Evolutionary conservation across 345 rosid species (phyloP).

Genomic region (Litchi chinensis): DNA sequence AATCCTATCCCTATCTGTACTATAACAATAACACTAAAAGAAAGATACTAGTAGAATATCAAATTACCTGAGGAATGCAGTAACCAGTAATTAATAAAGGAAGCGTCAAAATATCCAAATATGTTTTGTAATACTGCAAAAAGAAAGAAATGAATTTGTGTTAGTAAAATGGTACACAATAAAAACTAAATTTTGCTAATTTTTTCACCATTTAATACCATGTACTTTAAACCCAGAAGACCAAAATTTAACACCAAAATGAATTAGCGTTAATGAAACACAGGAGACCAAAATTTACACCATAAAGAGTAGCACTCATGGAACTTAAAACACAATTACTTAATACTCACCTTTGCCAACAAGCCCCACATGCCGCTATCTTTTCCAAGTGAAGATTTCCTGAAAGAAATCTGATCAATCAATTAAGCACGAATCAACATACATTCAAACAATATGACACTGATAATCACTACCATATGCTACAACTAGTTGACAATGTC

Average conservation of each 20-base stretch:
- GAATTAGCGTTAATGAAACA: neutral
- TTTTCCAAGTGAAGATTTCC: slow-evolving; percentile 44
- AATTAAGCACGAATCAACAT: slow-evolving; percentile 10
- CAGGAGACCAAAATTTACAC: slow-evolving; percentile 7
- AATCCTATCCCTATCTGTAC: neutral
- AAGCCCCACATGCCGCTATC: slow-evolving; percentile 38
- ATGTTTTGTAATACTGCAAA: slow-evolving; percentile 64
- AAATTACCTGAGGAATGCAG: slow-evolving; percentile 81
- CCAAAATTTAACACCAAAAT: slow-evolving; percentile 8
- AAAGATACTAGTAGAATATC: neutral
- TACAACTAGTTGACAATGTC: neutral
- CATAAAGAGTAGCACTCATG: slow-evolving; percentile 1
- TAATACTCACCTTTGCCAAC: slow-evolving; percentile 62
- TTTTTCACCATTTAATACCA: slow-evolving; percentile 7
- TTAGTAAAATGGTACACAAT: neutral
- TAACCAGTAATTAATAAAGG: slow-evolving; percentile 53
- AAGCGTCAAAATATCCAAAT: slow-evolving; percentile 55
- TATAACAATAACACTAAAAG: neutral
- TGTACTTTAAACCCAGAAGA: slow-evolving; percentile 13
- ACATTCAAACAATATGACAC: neutral
- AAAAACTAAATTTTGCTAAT: slow-evolving; percentile 6
- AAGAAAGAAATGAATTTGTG: slow-evolving; percentile 28
- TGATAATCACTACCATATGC: neutral
- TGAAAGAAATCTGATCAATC: slow-evolving; percentile 58
- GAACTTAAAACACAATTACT: slow-evolving; percentile 5